Evolutionary conservation across 192 early-diverging fungal genomes (phyloP), one percentile per base, ranked within the genome.

Genomic region (Coemansia furcata): DNA sequence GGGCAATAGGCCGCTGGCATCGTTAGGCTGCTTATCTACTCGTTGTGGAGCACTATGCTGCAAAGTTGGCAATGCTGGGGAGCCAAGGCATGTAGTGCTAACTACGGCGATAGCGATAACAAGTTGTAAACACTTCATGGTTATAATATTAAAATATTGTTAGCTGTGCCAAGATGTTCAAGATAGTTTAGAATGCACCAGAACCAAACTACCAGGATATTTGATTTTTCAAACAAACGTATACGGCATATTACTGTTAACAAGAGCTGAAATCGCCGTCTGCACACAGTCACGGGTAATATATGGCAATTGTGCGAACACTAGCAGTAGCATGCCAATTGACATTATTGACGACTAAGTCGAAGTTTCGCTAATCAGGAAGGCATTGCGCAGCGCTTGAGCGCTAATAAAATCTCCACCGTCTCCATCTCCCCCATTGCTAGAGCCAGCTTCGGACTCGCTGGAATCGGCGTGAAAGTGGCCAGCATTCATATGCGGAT

Each of bases 371-470:
- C 21, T 19, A 12, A 77, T 77, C 9, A 82, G 30, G 29, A 82
- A 82, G 15, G 80, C 71, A 33, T 74, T 82, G 29, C 65, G 60
- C 32, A 82, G 30, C 3, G 80, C 65, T 30, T 82, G 74, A 6
- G 75, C 62, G 1, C 30, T 42, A 42, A 71, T 62, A 40, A 59
- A 77, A 17, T 32, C 32, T 2, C 17, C 23, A 26, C 23, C 23
- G 1, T 26, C 23, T 26, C 23, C 23, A 17, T 32, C 32, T 2
- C 17, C 29, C 23, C 70, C 30, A 23, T 37, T 29, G 15, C 30
- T 23, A 58, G 17, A 17, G 42, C 39, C 36, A 23, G 35, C 47
- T 21, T 47, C 42, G 32, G 71, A 67, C 32, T 33, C 54, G 12
- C 30, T 57, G 30, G 54, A 9, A 57, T 57, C 54, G 26, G 54